Evolutionary conservation across 306 rosid species (phyloP).

Genomic region (Quercus variabilis): DNA sequence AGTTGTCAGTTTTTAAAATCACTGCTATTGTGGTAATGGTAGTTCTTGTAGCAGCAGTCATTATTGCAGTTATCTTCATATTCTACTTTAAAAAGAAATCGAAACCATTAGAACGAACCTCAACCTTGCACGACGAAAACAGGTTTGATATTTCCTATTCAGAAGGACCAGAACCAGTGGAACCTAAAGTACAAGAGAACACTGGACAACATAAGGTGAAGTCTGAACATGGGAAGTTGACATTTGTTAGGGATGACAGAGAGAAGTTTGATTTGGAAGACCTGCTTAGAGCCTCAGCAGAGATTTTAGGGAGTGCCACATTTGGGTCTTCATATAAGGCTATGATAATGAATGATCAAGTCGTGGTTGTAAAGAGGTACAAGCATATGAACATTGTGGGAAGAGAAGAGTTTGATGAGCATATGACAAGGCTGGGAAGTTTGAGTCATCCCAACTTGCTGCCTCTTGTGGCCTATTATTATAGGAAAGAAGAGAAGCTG

Average conservation of each 20-base stretch:
- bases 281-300: constrained; percentile 74
- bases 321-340: constrained; percentile 96
- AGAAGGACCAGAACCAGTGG: constrained; percentile 25
- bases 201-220: constrained; percentile 27
- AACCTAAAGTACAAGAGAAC: not conserved
- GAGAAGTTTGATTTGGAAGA: constrained; percentile 69
- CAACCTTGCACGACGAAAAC: constrained; percentile 13
- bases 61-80: constrained; percentile 29
- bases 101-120: not conserved
- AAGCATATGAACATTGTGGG: constrained; percentile 76
- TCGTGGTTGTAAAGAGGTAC: constrained; percentile 83
- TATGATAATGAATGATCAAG: constrained; percentile 32
- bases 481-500: constrained; percentile 83
- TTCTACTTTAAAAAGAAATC: constrained; percentile 15
- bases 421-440: constrained; percentile 74
- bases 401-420: constrained; percentile 78
- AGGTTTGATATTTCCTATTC: constrained; percentile 11
- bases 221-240: constrained; percentile 52
- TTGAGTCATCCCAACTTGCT: constrained; percentile 68
- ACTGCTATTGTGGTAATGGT: constrained; percentile 23
- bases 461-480: constrained; percentile 73
- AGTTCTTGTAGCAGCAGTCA: constrained; percentile 30
- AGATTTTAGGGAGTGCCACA: constrained; percentile 77
- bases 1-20: constrained; percentile 22
- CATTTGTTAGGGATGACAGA: constrained; percentile 50